Base-by-base conservation (phyloP, 306 rosid species). In the Urtica urens region DNA sequence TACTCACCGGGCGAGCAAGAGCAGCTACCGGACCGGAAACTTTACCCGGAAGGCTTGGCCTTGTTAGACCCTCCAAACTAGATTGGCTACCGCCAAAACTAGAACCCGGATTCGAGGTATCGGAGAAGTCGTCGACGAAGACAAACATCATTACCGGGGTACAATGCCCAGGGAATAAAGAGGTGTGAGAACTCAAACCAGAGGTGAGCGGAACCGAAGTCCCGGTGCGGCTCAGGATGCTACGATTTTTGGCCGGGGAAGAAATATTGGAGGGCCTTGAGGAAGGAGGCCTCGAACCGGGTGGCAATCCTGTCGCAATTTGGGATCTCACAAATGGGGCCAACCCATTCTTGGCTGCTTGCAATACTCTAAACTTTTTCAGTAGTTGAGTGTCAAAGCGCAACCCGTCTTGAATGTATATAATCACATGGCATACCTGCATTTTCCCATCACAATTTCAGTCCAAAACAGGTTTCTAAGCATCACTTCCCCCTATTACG, bases 81-180 rank as follows among this genome's bases (percentile, higher is more conserved):
- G 88, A 48, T 40, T 73, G 94, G 28, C 74, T 46, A 38, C 79
- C 95, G 53, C 81, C 95, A 67, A 67, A 66, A 58, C 56, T 80
- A 15, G 67, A 48, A 57, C 69, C 49, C 28, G 83, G 55, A 69
- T 55, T 70, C 3, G 70, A 49, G 49, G 58, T 58, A 63, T 67
- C 73, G 29, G 72, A 83, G 78, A 83, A 78, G 59, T 88, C 95
- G 52, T 76, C 95, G 9, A 83, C 24, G 29, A 83, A 78, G 56
- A 76, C 88, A 74, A 88, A 83, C 59, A 88, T 64, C 53, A 69
- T 65, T 62, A 88, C 96, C 44, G 93, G 95, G 37, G 76, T 83
- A 67, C 96, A 83, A 66, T 76, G 95, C 64, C 96, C 96, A 25
- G 93, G 96, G 74, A 83, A 83, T 80, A 83, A 72, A 65, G 93